Percentiles rank a stretch among this genome's conserved stretches.
These are phyloP conservation scores for Phytopythium montanum DNA, from an alignment of 352 stramenopile species.

Conservation along the genomic window DNA sequence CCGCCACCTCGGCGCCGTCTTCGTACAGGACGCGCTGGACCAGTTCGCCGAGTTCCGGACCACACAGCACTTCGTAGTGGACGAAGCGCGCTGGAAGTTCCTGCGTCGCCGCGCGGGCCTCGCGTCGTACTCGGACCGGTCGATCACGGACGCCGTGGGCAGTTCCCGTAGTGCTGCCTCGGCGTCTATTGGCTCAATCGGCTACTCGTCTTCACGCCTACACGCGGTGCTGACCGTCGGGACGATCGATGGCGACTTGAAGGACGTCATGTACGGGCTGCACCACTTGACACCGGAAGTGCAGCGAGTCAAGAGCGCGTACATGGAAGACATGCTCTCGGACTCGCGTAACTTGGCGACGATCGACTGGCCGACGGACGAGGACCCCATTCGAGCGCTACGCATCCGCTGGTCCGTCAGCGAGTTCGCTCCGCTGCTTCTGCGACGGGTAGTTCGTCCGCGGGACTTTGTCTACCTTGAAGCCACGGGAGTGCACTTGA, in stretches of 20 bases:
- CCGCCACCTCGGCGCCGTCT: conserved; percentile 22
- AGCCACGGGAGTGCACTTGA: conserved; percentile 23
- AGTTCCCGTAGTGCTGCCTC: conserved; percentile 7
- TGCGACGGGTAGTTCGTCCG: conserved; percentile 31
- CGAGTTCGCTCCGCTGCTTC: conserved; percentile 20
- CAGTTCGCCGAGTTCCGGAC: conserved; percentile 44
- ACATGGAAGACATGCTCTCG: conserved; percentile 24
- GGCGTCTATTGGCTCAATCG: conserved; percentile 22
- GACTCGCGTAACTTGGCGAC: conserved; percentile 18
- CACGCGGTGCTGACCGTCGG: conserved; percentile 31
- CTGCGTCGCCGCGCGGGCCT: conserved; percentile 32
- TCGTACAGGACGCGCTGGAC: conserved; percentile 38
- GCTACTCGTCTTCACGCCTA: conserved; percentile 10
- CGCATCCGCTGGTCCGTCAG: conserved; percentile 39
- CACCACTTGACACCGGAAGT: conserved; percentile 19
- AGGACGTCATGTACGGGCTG: conserved; percentile 35
- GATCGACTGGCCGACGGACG: not conserved
- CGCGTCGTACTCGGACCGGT: conserved; percentile 24
- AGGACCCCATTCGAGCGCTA: conserved; percentile 20
- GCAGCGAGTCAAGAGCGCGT: conserved; percentile 28
- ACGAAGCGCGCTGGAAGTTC: conserved; percentile 44
- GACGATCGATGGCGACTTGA: conserved; percentile 20
- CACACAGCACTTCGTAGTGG: conserved; percentile 27
- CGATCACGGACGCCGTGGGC: conserved; percentile 10
- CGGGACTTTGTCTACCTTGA: conserved; percentile 51